Conservation (phyloP, 2,329 filamentous ascomycete species). For the Xylaria sp. region DNA sequence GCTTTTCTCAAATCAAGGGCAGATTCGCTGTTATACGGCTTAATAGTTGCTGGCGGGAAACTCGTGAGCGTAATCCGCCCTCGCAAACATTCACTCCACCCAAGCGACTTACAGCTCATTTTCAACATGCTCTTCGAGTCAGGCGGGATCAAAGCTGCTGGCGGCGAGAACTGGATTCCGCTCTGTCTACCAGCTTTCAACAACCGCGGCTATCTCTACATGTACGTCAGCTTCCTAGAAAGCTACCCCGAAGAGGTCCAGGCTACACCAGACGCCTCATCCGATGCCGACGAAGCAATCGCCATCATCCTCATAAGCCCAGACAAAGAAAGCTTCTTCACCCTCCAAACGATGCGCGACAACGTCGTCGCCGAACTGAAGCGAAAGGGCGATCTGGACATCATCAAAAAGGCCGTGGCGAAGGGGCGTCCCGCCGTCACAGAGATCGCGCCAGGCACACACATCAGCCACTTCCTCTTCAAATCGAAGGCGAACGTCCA, state of each 20-base stretch:
- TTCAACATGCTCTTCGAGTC: slow-evolving; percentile 99
- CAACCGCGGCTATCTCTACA: slow-evolving; percentile 92
- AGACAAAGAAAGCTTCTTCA: slow-evolving; percentile 89
- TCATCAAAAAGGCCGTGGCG: slow-evolving; percentile 67
- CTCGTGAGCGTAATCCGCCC: slow-evolving; percentile 93
- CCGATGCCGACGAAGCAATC: slow-evolving; percentile 69
- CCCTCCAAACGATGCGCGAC: slow-evolving; percentile 68
- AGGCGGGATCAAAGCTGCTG: slow-evolving; percentile 81
- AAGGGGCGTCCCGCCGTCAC: slow-evolving; percentile 65
- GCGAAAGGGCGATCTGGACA: slow-evolving; percentile 66
- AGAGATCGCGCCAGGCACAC: slow-evolving; percentile 74
- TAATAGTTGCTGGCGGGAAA: slow-evolving; percentile 86
- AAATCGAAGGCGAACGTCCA: slow-evolving; percentile 94
- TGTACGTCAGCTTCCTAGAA: slow-evolving; percentile 96
- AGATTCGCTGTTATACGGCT: slow-evolving; percentile 78
- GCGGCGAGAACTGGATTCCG: slow-evolving; percentile 94
- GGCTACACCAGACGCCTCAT: slow-evolving; percentile 27
- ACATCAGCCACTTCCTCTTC: slow-evolving; percentile 88
- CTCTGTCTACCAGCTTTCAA: slow-evolving; percentile 96
- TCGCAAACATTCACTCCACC: slow-evolving; percentile 90
- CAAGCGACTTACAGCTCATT: slow-evolving; percentile 89
- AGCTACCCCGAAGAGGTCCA: slow-evolving; percentile 44
- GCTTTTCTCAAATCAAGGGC: slow-evolving; percentile 73
- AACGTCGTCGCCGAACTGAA: slow-evolving; percentile 63
- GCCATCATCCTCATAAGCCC: slow-evolving; percentile 89